Base-by-base conservation (phyloP, 2,329 filamentous ascomycete species). In the Colletotrichum sublineola region DNA sequence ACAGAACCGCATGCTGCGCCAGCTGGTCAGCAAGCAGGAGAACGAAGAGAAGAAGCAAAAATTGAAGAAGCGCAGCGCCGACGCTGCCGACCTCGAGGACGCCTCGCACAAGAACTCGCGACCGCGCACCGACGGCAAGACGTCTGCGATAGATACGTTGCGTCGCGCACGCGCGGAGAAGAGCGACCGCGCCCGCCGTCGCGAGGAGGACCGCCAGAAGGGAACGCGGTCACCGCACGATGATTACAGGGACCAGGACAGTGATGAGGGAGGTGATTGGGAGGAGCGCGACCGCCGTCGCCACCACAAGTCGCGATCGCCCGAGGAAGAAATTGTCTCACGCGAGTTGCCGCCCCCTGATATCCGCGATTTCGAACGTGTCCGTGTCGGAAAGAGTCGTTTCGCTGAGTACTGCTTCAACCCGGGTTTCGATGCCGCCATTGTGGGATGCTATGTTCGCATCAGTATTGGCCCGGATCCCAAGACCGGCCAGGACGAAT, bases 391-490 rank as follows among this genome's bases (percentile, higher is more conserved):
- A 62, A 90, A 96, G 74, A 93, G 90, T 76, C 93, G 95, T 78
- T 97, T 99, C 80, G 92, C 93, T 8, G 91, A 96, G 78, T 93
- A 97, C 67, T 98, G 95, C 86, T 97, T 97, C 84, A 96, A 95
- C 76, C 96, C 96, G 14, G 92, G 92, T 5, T 98, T 99, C 76
- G 93, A 97, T 68, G 85, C 93, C 11, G 88, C 93, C 40, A 93
- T 98, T 77, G 90, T 87, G 20, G 94, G 94, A 63, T 97, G 95
- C 81, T 99, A 93, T 80, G 92, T 92, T 48, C 93, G 96, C 63
- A 90, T 98, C 75, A 93, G 92, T 74, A 90, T 98, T 68, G 96
- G 95, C 0, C 88, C 92, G 15, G 93, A 97, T 79, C 89, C 89
- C 14, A 87, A 91, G 31, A 93, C 89, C 5, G 92, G 92, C 4